These are phyloP conservation scores for Mortierella sp. DNA, from an alignment of 371 early-diverging fungal genomes.

Conservation along the genomic window DNA sequence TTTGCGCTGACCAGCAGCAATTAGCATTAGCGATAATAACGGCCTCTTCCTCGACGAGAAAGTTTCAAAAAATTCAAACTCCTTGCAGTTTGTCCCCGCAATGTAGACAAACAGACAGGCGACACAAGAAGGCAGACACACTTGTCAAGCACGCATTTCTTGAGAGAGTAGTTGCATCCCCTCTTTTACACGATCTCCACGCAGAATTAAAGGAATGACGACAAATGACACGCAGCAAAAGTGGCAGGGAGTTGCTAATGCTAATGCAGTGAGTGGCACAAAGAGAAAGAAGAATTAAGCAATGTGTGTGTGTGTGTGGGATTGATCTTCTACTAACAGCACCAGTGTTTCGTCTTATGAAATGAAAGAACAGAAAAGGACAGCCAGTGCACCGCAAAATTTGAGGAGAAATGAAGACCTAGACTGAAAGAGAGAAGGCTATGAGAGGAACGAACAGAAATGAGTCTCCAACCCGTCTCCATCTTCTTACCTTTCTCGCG, in stretches of 20 bases:
- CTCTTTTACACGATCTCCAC: neutral
- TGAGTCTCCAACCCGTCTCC: neutral
- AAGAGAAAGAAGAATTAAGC: neutral
- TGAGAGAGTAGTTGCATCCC: neutral
- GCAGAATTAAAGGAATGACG: neutral
- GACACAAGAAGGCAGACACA: neutral
- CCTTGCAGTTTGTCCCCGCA: no score
- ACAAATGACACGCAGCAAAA: neutral
- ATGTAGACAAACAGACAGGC: no score
- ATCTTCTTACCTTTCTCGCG: neutral
- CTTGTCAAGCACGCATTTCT: no score
- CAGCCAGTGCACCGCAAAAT: neutral
- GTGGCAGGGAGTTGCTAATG: neutral
- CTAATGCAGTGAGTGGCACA: neutral
- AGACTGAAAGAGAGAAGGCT: neutral
- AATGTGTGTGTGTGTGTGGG: neutral
- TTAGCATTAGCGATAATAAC: no score
- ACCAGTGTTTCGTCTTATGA: no score
- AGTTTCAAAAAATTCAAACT: no score
- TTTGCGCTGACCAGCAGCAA: no score
- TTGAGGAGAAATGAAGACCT: neutral
- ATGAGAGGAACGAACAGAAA: neutral
- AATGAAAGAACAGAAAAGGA: neutral
- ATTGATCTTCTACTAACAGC: neutral
- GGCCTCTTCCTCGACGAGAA: no score